A percentile compares a stretch with the other conserved stretches of the same genome.
Conservation (phyloP, 345 rosid species). For the Populus pruinosa region DNA sequence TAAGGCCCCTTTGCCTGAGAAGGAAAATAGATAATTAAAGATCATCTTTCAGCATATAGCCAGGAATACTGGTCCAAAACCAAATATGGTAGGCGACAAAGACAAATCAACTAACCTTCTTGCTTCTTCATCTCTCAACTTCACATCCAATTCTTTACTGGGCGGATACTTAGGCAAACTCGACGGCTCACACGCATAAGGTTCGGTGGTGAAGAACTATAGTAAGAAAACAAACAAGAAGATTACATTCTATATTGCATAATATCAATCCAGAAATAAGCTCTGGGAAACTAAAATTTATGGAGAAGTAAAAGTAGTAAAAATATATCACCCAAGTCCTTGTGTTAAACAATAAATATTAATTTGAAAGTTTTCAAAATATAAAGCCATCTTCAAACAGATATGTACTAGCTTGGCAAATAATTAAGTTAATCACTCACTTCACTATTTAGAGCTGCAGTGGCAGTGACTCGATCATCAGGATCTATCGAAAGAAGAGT, state of each 20-base stretch:
- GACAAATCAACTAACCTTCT: conserved; percentile 53
- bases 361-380: neutral
- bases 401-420: neutral
- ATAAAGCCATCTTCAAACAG: neutral
- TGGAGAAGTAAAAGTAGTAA: neutral
- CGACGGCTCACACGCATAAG: conserved; percentile 75
- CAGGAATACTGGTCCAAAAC: conserved; percentile 1
- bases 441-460: conserved; percentile 62
- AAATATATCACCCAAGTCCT: neutral
- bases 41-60: conserved; percentile 20
- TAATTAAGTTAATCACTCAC: conserved; percentile 38
- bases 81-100: conserved; percentile 5
- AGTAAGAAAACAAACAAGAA: conserved; percentile 19
- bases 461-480: conserved; percentile 70
- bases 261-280: conserved; percentile 3
- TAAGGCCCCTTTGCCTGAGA: conserved; percentile 52
- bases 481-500: conserved; percentile 80
- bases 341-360: neutral
- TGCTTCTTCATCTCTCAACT: conserved; percentile 73
- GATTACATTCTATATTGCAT: conserved; percentile 4
- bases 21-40: conserved; percentile 9
- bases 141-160: conserved; percentile 84
- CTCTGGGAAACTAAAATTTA: neutral
- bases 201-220: conserved; percentile 84
- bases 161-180: conserved; percentile 90